phyloP scores from a whole-genome alignment of 345 rosid species.

The Angophora floribunda region DNA sequence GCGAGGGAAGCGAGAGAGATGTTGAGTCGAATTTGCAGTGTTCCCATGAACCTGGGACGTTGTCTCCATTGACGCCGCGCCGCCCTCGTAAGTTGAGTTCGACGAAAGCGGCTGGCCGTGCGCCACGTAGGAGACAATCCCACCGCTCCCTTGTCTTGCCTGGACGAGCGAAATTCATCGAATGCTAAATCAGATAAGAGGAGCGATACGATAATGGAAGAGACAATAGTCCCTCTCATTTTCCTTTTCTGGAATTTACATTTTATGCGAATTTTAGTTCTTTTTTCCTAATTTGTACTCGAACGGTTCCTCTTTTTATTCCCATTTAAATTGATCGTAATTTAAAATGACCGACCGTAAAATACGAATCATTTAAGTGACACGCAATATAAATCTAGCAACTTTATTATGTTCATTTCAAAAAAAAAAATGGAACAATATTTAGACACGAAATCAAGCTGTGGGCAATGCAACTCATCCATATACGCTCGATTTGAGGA shows the following conservation, averaged over 20 bases:
- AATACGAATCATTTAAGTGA: neutral
- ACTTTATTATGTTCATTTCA: neutral
- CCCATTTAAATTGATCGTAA: too few species aligned
- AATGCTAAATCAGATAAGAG: too few species aligned
- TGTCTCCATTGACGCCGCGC: neutral
- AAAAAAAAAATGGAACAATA: neutral
- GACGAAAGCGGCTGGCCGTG: neutral
- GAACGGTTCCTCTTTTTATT: too few species aligned
- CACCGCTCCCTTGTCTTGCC: neutral
- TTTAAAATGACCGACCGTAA: neutral
- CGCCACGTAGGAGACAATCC: neutral
- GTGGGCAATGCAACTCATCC: neutral
- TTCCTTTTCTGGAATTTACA: too few species aligned
- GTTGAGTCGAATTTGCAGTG: neutral
- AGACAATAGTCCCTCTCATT: too few species aligned
- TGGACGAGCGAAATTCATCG: too few species aligned
- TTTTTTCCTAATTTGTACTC: too few species aligned
- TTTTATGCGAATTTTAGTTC: too few species aligned
- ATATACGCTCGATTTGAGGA: neutral
- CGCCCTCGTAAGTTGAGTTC: neutral
- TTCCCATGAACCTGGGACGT: neutral
- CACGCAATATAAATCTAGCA: neutral
- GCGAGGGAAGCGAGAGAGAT: conserved; percentile 5
- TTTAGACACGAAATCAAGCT: neutral
- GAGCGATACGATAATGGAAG: too few species aligned